Percentiles rank a stretch among this genome's conserved stretches.
Evolutionary conservation across 371 early-diverging fungal species (phyloP).

Genomic region (Paraphysoderma sedebokerense): DNA sequence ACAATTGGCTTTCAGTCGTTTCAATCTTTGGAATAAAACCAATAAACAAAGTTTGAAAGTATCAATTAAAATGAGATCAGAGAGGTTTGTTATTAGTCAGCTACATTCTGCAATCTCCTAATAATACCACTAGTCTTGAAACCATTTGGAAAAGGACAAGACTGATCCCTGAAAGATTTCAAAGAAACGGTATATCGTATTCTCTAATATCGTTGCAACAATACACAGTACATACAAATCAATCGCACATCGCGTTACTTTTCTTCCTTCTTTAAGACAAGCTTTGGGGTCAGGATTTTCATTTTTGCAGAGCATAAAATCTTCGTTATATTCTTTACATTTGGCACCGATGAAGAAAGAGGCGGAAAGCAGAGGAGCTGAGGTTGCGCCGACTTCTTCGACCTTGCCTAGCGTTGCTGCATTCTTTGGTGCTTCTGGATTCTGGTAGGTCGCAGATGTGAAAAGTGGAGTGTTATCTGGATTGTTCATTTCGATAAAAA

Average conservation of each 20-base stretch:
- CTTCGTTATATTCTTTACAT: conserved; percentile 86
- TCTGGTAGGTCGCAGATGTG: background rate
- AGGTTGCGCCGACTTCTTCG: conserved; percentile 77
- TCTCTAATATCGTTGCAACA: too few species aligned
- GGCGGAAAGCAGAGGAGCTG: conserved; percentile 84
- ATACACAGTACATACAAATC: conserved; percentile 45
- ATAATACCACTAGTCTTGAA: background rate
- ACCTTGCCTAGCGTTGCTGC: conserved; percentile 23
- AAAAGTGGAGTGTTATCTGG: conserved; percentile 1
- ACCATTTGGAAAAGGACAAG: background rate
- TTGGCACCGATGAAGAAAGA: conserved; percentile 72
- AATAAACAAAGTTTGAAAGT: conserved; percentile 1
- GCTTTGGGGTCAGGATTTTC: conserved; percentile 75
- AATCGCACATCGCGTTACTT: conserved; percentile 86
- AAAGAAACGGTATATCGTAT: background rate
- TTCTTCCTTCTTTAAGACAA: conserved; percentile 83
- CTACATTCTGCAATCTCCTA: too few species aligned
- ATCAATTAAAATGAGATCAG: conserved; percentile 4
- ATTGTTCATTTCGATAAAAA: too few species aligned
- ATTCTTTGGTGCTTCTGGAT: too few species aligned
- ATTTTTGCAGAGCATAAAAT: conserved; percentile 90
- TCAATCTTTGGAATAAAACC: background rate
- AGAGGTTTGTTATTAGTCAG: too few species aligned
- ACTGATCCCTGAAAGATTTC: background rate
- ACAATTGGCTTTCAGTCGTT: conserved; percentile 79